Percentiles rank a stretch among this genome's conserved stretches.
These are phyloP conservation scores for Xylaria digitata DNA, from an alignment of 2,329 filamentous ascomycete species.

Conservation along the genomic window DNA sequence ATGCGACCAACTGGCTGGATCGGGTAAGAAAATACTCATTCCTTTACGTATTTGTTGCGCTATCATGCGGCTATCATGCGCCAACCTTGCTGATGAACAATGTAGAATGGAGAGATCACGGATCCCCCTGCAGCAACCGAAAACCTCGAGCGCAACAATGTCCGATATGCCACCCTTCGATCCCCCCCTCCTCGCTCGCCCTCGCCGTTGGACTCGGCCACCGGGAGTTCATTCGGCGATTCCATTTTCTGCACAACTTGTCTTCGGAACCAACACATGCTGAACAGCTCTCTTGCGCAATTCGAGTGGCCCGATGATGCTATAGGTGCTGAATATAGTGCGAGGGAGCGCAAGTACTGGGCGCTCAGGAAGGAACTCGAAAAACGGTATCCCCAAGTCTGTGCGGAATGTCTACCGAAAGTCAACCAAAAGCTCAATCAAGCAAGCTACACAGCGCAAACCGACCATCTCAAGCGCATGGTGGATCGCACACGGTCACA, in stretches of 20 bases:
- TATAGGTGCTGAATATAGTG: conserved; percentile 73
- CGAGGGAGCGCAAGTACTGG: conserved; percentile 75
- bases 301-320: conserved; percentile 78
- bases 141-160: conserved; percentile 55
- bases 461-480: conserved; percentile 81
- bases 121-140: conserved; percentile 79
- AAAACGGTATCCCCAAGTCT: conserved; percentile 88
- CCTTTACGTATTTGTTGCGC: conserved; percentile 14
- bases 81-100: conserved; percentile 39
- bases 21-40: conserved; percentile 65
- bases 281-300: conserved; percentile 79
- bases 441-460: conserved; percentile 83
- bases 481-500: conserved; percentile 71
- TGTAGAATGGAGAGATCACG: conserved; percentile 84
- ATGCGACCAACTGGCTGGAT: conserved; percentile 90
- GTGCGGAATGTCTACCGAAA: conserved; percentile 79
- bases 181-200: conserved; percentile 47
- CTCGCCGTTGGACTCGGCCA: conserved; percentile 49
- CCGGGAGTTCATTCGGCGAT: conserved; percentile 50
- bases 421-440: conserved; percentile 76
- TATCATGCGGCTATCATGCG: background rate
- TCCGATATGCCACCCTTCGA: conserved; percentile 61
- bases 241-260: conserved; percentile 78
- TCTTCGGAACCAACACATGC: conserved; percentile 87
- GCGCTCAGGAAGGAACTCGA: conserved; percentile 79